Evolutionary conservation across 148 eudicot species (phyloP).

Genomic region (Spergularia marina): DNA sequence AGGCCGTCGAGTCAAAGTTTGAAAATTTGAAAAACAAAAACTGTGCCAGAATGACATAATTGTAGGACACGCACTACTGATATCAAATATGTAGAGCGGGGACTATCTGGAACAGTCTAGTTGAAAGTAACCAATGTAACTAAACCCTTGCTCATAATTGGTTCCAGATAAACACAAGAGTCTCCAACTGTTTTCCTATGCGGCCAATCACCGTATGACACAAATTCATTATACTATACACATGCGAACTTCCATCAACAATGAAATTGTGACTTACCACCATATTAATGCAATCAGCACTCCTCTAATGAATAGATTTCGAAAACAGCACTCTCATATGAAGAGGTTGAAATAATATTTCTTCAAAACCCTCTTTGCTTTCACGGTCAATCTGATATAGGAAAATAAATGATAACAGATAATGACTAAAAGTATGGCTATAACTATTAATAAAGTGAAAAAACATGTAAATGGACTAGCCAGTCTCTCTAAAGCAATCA

Average conservation of each 20-base stretch:
- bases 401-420: not conserved
- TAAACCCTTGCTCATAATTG: not conserved
- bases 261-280: conserved; percentile 1
- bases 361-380: not conserved
- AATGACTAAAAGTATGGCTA: not conserved
- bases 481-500: too few relatives aligned
- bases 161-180: not conserved
- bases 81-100: too few relatives aligned
- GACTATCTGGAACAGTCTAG: not conserved
- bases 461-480: not conserved
- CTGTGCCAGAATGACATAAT: too few relatives aligned
- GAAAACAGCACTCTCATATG: not conserved
- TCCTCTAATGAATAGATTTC: not conserved
- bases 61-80: too few relatives aligned
- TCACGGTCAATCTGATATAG: not conserved
- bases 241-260: not conserved
- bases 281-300: not conserved
- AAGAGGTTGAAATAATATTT: not conserved
- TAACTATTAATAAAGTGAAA: not conserved
- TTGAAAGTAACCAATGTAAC: too few relatives aligned
- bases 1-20: too few relatives aligned
- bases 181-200: not conserved
- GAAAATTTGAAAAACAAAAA: too few relatives aligned
- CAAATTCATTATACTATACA: not conserved
- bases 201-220: not conserved